These are phyloP conservation scores for Paratinospora sagittata DNA, from an alignment of 164 flowering plant species.

Conservation along the genomic window DNA sequence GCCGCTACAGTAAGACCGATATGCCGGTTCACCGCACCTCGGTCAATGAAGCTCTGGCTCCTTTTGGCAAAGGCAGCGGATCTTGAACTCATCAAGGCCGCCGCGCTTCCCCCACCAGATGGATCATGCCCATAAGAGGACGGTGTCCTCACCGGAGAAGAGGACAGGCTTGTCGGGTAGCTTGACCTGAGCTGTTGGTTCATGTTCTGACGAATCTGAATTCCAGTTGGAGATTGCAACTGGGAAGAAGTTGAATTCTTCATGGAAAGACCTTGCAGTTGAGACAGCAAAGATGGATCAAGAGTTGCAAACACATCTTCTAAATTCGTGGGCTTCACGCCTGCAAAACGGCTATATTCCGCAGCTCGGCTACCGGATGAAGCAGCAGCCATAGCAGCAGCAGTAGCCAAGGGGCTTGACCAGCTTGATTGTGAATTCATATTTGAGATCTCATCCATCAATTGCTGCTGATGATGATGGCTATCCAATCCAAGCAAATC, in stretches of 20 bases:
- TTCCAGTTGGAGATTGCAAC: slow-evolving; percentile 50
- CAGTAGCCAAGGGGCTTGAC: slow-evolving; percentile 26
- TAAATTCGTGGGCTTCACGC: slow-evolving; percentile 55
- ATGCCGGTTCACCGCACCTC: slow-evolving; percentile 32
- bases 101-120: slow-evolving; percentile 35
- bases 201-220: slow-evolving; percentile 45
- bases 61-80: slow-evolving; percentile 70
- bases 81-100: slow-evolving; percentile 69
- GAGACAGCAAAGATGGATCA: slow-evolving; percentile 47
- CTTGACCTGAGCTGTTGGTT: slow-evolving; percentile 48
- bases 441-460: slow-evolving; percentile 56
- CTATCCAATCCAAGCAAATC: slow-evolving; percentile 53
- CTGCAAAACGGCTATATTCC: slow-evolving; percentile 32
- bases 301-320: slow-evolving; percentile 58
- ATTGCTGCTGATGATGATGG: slow-evolving; percentile 42
- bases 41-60: slow-evolving; percentile 85
- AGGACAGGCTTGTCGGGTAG: slow-evolving; percentile 37
- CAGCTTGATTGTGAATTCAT: slow-evolving; percentile 46
- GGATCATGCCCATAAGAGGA: slow-evolving; percentile 45
- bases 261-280: slow-evolving; percentile 38
- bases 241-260: slow-evolving; percentile 34
- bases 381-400: slow-evolving; percentile 19
- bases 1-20: slow-evolving; percentile 21
- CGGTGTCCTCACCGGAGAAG: slow-evolving; percentile 50
- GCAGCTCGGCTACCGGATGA: slow-evolving; percentile 16